Evolutionary conservation across 306 rosid genomes (phyloP), one percentile per base, ranked within the genome.

Genomic region (Begonia masoniana): DNA sequence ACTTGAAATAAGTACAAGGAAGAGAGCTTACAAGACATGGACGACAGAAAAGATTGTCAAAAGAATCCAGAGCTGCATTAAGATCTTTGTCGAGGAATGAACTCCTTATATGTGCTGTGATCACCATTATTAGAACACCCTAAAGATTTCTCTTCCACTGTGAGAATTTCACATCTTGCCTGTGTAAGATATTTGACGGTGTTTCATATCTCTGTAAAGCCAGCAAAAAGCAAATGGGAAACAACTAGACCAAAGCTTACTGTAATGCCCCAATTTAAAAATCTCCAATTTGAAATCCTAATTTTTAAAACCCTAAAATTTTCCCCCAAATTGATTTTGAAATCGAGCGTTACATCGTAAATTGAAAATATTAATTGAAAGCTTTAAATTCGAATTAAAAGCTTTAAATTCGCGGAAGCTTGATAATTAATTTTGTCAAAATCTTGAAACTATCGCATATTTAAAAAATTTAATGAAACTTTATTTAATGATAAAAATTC

Each of bases 171-270:
- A 67, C 79, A 77, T 80, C 93, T 86, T 75, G 95, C 96, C 99
- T 92, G 96, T 79, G 83, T 74, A 86, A 86, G 84, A 92, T 59
- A 93, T 83, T 91, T 77, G 88, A 83, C 56, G 75, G 83, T 71
- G 86, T 81, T 81, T 83, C 86, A 83, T 83, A 83, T 86, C 92
- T 86, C 82, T 83, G 86, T 91, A 86, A 86, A 81, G 83, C 83
- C 84, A 81, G 94, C 88, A 81, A 73, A 79, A 72, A 83, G 73
- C 51, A 86, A 85, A 83, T 86, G 86, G 94, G 87, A 83, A 83
- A 86, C 81, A 31, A 86, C 86, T 83, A 83, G 83, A 80, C 81
- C 71, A 72, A 81, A 66, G 81, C 94, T 83, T n/a, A n/a, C n/a
- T n/a, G n/a, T n/a, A n/a, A n/a, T n/a, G n/a, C n/a, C n/a, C n/a